Evolutionary conservation across 2,329 filamentous ascomycete genomes (phyloP).

Genomic region (Talaromyces sp.): DNA sequence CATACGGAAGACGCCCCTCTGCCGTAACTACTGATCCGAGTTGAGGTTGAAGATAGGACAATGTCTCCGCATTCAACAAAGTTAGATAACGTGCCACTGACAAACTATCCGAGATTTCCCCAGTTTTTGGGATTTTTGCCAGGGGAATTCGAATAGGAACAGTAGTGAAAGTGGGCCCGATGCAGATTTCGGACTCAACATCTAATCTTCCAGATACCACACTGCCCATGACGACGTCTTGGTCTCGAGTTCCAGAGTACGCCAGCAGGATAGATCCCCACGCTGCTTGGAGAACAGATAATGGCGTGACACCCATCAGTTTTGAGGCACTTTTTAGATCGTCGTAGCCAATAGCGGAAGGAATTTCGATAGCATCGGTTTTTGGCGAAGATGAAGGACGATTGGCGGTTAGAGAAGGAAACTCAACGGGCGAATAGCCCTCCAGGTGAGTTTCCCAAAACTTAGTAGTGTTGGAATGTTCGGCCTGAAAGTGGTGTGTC

Average conservation of each 20-base stretch:
- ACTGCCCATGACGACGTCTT: constrained; percentile 33
- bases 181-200: constrained; percentile 19
- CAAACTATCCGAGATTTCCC: constrained; percentile 17
- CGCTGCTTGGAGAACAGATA: constrained; percentile 30
- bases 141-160: constrained; percentile 29
- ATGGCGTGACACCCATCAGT: constrained; percentile 24
- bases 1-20: constrained; percentile 28
- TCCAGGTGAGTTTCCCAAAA: constrained; percentile 21
- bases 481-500: constrained; percentile 21
- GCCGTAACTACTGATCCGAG: constrained; percentile 20
- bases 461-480: constrained; percentile 15
- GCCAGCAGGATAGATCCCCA: constrained; percentile 34
- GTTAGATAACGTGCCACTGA: constrained; percentile 21
- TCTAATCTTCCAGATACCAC: constrained; percentile 28
- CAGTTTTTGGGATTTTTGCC: constrained; percentile 13
- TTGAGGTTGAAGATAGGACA: constrained; percentile 21
- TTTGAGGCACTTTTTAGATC: constrained; percentile 28
- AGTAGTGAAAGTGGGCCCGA: constrained; percentile 33
- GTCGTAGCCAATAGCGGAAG: constrained; percentile 17
- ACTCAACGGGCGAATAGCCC: constrained; percentile 16
- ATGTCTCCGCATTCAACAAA: constrained; percentile 18
- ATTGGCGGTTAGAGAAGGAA: constrained; percentile 22
- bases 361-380: constrained; percentile 18
- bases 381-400: constrained; percentile 10
- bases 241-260: constrained; percentile 27